Conservation (phyloP, 139 green algal species). For the Pleodorina starrii region DNA sequence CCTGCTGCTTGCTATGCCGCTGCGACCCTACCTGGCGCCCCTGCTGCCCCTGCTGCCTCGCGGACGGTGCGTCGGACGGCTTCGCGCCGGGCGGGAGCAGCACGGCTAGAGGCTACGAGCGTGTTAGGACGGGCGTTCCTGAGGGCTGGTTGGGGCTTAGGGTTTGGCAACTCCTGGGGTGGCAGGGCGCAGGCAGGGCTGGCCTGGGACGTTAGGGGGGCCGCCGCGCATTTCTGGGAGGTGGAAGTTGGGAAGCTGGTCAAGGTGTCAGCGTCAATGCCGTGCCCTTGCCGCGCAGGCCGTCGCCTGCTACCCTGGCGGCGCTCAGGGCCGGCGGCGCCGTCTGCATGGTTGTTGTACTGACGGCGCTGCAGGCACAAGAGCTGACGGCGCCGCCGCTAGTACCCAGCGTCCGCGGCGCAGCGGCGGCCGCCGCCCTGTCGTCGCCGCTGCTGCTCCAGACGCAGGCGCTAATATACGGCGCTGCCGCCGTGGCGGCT, state of each 20-base stretch:
- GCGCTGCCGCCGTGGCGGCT: neutral
- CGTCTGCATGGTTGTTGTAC: conserved; percentile 36
- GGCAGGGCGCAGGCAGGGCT: too few species aligned
- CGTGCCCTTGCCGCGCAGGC: neutral
- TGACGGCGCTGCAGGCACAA: neutral
- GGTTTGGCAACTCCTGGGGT: too few species aligned
- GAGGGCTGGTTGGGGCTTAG: too few species aligned
- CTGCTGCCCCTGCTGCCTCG: neutral
- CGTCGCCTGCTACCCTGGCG: neutral
- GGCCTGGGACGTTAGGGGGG: too few species aligned
- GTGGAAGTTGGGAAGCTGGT: too few species aligned
- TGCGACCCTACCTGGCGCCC: conserved; percentile 24
- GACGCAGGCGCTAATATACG: neutral
- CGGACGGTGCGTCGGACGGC: neutral
- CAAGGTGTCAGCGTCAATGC: too few species aligned
- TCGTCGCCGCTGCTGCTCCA: neutral
- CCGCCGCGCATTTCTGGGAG: too few species aligned
- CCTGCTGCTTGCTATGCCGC: conserved; percentile 8
- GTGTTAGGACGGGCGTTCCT: too few species aligned
- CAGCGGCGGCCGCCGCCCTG: neutral
- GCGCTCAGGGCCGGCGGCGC: neutral
- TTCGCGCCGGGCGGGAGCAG: too few species aligned
- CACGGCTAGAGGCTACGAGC: too few species aligned
- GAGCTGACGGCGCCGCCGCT: neutral
- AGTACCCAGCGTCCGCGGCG: neutral